phyloP scores from a whole-genome alignment of 148 eudicot genomes.

The Simmondsia chinensis region DNA sequence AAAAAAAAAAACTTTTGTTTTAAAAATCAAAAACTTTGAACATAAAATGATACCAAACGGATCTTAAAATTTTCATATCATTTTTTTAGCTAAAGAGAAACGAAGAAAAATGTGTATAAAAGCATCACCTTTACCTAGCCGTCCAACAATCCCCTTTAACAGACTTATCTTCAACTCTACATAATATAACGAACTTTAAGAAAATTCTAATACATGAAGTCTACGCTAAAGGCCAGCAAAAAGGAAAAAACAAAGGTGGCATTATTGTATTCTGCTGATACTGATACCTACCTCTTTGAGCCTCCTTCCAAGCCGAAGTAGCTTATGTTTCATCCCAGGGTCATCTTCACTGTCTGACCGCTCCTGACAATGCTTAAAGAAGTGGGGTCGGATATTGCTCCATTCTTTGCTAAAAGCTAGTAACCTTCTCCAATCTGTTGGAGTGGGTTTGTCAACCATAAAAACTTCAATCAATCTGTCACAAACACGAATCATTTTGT shows the following conservation, averaged over 20 bases:
- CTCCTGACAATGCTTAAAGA: conserved; percentile 67
- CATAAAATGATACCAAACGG: no score
- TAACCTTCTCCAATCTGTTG: conserved; percentile 85
- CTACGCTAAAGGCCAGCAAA: background rate
- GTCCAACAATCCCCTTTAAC: no score
- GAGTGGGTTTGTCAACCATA: conserved; percentile 79
- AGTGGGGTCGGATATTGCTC: conserved; percentile 58
- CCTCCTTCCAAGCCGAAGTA: conserved; percentile 74
- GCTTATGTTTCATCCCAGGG: conserved; percentile 62
- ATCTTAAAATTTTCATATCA: no score
- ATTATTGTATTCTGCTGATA: no score
- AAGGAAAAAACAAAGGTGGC: background rate
- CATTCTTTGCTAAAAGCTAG: conserved; percentile 75
- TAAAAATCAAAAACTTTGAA: no score
- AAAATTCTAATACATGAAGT: no score
- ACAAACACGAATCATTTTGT: conserved; percentile 59
- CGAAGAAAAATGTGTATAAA: no score
- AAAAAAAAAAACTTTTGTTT: no score
- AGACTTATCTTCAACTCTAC: no score
- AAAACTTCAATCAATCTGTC: conserved; percentile 82
- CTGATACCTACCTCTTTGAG: conserved; percentile 85
- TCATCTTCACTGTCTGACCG: conserved; percentile 65
- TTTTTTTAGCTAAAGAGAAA: no score
- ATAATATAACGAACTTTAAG: no score
- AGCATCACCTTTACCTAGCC: no score